Base-by-base conservation (phyloP, 768 basidiomycete genomes). In the Boletellus ananas region DNA sequence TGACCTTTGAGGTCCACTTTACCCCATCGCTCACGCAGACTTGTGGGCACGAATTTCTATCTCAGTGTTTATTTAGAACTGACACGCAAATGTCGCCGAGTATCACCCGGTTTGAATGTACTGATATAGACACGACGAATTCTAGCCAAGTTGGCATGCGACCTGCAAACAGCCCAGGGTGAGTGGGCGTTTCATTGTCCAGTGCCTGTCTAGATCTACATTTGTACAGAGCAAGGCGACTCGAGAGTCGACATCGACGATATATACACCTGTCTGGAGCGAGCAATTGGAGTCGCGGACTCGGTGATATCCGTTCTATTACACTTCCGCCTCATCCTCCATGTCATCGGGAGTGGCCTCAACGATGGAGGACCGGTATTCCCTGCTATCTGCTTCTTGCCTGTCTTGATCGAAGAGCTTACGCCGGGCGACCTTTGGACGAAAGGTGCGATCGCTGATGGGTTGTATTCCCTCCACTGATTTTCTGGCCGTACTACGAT, bases 131-230 rank as follows among this genome's bases (percentile, higher is more conserved):
- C 41, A 7, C 4, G 5, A 9, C 8, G 9, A 43, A 43, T 33
- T 36, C 29, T 35, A 65, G 63, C 55, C 42, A 41, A 53, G 21
- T 20, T 65, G 5, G 29, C 35, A n/a, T 50, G 42, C 17, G 64
- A 64, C 47, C 52, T 65, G 18, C 47, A 55, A 12, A 65, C 60
- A 3, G 54, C 61, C 13, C 52, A 64, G 43, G 59, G 64, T 63
- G 8, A n/a, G 42, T 6, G 8, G 34, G 6, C 36, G n/a, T 34
- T 20, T 18, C n/a, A 3, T 16, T 13, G 3, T 43, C 9, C 10
- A 13, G 14, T 27, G n/a, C n/a, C 7, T 10, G 11, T 13, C 23
- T 14, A 10, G 1, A 31, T 44, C 45, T 29, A 52, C 1, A 10
- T 33, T 6, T 18, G 21, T 11, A 2, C 20, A 66, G 59, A 59